A percentile compares a stretch with the other conserved stretches of the same genome.
These are phyloP conservation scores for Colletotrichum gloeosporioides DNA, from an alignment of 2,329 filamentous ascomycete species.

Conservation along the genomic window DNA sequence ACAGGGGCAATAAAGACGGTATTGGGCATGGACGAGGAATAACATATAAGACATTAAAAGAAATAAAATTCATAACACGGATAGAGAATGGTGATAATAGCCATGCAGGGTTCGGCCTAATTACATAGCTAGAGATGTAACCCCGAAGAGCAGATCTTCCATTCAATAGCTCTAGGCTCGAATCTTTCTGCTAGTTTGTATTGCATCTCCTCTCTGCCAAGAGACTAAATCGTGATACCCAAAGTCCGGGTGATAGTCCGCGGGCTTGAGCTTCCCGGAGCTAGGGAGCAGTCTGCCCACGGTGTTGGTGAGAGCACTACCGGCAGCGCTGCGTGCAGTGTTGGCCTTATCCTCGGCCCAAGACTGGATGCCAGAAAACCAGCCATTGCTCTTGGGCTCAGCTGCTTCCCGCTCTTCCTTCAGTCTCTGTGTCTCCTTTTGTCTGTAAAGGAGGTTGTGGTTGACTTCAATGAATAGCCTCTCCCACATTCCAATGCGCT, in stretches of 20 bases:
- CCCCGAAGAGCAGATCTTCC: not conserved
- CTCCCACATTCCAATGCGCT: constrained; percentile 27
- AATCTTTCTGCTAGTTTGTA: not conserved
- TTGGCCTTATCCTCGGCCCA: not conserved
- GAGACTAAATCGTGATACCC: constrained; percentile 21
- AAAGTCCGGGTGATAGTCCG: not conserved
- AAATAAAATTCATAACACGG: too few species aligned
- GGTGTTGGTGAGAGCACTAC: not conserved
- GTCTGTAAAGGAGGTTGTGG: constrained; percentile 8
- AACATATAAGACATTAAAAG: not conserved
- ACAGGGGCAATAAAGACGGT: too few species aligned
- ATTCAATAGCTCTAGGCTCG: not conserved
- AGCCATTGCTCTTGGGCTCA: not conserved
- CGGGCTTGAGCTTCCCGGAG: not conserved
- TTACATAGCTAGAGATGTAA: not conserved
- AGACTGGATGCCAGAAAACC: not conserved
- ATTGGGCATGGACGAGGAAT: too few species aligned
- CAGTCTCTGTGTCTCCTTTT: not conserved
- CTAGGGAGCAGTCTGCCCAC: not conserved
- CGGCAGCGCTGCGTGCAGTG: not conserved
- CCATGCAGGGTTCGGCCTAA: not conserved
- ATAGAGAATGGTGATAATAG: too few species aligned
- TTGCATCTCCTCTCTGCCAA: constrained; percentile 15
- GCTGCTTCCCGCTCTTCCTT: not conserved
- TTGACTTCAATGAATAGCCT: constrained; percentile 23